Evolutionary conservation across 2,329 filamentous ascomycete species (phyloP).

Genomic region (Botryotinia globosa): DNA sequence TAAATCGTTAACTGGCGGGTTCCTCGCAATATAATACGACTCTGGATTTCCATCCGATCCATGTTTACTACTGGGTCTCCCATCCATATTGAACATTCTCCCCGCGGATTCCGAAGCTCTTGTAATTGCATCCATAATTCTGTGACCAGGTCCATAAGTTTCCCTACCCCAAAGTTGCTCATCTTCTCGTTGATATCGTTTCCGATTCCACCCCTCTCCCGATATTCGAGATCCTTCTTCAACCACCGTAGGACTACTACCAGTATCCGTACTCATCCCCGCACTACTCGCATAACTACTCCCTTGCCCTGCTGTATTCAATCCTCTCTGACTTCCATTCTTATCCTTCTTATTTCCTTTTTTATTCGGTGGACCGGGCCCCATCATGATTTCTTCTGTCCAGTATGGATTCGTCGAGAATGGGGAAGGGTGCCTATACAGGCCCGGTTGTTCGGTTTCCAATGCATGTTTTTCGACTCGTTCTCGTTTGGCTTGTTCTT

Average conservation of each 20-base stretch:
- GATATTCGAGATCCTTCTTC: conserved; percentile 46
- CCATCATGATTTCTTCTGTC: conserved; percentile 80
- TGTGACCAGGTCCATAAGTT: conserved; percentile 47
- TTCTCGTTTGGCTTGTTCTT: conserved; percentile 66
- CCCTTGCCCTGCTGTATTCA: conserved; percentile 57
- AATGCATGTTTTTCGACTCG: conserved; percentile 62
- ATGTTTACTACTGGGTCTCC: conserved; percentile 37
- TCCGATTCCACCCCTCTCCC: conserved; percentile 68
- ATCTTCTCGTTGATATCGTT: conserved; percentile 81
- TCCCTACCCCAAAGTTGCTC: conserved; percentile 80
- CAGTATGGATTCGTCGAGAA: conserved; percentile 88
- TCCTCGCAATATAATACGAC: conserved; percentile 41
- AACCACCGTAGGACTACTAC: conserved; percentile 46
- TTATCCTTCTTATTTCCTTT: conserved; percentile 51
- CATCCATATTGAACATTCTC: conserved; percentile 52
- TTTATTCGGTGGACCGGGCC: conserved; percentile 68
- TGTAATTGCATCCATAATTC: conserved; percentile 45
- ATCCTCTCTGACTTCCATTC: conserved; percentile 57
- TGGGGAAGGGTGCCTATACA: conserved; percentile 76
- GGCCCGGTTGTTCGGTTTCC: conserved; percentile 66
- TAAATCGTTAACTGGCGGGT: conserved; percentile 79
- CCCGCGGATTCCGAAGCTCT: conserved; percentile 54
- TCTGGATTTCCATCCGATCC: conserved; percentile 26
- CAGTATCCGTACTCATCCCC: conserved; percentile 38
- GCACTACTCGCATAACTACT: conserved; percentile 47